Evolutionary conservation across 2,329 filamentous ascomycete genomes (phyloP).

Genomic region (Xylaria sp.): DNA sequence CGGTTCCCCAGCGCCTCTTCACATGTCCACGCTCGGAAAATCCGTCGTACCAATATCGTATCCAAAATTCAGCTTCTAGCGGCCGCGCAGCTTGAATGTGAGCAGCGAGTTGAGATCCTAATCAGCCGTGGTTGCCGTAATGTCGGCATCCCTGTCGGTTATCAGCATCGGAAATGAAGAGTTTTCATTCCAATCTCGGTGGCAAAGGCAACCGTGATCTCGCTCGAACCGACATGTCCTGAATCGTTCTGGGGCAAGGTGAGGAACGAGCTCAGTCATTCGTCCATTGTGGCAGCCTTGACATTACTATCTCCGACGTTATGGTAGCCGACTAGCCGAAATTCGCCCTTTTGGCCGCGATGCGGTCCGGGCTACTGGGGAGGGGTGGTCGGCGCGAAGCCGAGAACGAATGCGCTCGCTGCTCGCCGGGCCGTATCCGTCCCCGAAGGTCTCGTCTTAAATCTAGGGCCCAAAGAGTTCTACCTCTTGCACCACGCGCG

Average conservation of each 20-base stretch:
- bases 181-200: neutral
- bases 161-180: neutral
- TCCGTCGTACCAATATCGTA: constrained; percentile 3
- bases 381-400: neutral
- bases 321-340: neutral
- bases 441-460: too few species aligned
- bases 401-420: too few species aligned
- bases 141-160: neutral
- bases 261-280: neutral
- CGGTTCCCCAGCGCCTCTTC: constrained; percentile 5
- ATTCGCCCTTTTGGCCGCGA: neutral
- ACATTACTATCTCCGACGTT: neutral
- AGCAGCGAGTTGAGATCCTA: constrained; percentile 9
- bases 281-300: neutral
- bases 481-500: too few species aligned
- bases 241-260: neutral
- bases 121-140: neutral
- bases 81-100: constrained; percentile 5
- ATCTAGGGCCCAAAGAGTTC: too few species aligned
- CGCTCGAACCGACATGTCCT: neutral
- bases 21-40: constrained; percentile 4
- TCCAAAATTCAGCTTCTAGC: constrained; percentile 6
- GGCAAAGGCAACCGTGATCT: neutral
- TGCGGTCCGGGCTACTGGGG: neutral
- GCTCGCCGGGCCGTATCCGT: too few species aligned